phyloP scores from a whole-genome alignment of 164 flowering plant species.

The Vitis riparia region DNA sequence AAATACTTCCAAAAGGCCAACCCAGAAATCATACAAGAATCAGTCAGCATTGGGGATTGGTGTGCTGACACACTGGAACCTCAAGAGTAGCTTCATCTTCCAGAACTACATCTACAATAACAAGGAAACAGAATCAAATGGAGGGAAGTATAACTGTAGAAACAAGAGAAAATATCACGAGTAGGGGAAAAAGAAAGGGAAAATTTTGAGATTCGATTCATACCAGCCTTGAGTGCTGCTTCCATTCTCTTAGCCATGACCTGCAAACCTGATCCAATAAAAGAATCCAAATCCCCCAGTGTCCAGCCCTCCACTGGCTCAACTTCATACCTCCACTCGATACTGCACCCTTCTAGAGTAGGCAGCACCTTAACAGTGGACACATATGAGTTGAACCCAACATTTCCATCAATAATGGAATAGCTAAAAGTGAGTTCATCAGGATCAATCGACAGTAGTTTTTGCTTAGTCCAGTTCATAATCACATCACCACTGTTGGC shows the following conservation, averaged over 20 bases:
- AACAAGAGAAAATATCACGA: no score
- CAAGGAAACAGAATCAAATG: no score
- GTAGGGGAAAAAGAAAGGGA: background rate
- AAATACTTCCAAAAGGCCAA: no score
- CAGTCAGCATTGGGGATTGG: no score
- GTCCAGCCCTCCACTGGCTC: conserved; percentile 46
- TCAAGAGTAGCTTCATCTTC: no score
- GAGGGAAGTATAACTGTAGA: no score
- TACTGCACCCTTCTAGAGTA: conserved; percentile 23
- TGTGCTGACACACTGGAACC: no score
- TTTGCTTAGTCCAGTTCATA: conserved; percentile 38
- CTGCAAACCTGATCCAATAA: conserved; percentile 23
- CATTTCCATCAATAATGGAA: conserved; percentile 29
- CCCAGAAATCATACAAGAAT: no score
- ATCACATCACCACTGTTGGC: background rate
- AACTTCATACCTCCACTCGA: conserved; percentile 45
- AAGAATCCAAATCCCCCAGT: conserved; percentile 28
- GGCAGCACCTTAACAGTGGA: conserved; percentile 28
- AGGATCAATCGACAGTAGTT: conserved; percentile 29
- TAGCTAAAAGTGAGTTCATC: conserved; percentile 17
- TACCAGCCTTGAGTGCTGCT: conserved; percentile 22
- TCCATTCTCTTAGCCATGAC: conserved; percentile 49
- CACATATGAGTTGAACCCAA: conserved; percentile 35
- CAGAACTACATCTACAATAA: no score
- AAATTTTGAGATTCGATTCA: background rate